Conservation (phyloP, 257 asterid species). For the Fraxinus anomala region DNA sequence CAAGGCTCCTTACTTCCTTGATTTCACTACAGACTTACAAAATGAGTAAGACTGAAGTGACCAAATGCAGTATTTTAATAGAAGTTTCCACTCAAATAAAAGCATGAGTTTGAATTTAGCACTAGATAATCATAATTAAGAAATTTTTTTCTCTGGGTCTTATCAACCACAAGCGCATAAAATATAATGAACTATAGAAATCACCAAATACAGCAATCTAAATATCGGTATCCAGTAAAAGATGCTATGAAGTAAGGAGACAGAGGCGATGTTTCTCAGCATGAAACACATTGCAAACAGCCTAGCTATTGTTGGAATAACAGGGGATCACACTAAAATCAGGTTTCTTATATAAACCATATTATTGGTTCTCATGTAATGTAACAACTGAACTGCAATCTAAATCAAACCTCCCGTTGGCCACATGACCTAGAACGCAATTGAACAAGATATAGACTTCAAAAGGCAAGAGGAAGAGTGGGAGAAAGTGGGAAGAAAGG, state of each 20-base stretch:
- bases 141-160: not conserved
- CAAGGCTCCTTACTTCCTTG: conserved; percentile 73
- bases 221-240: conserved; percentile 15
- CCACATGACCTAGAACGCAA: not conserved
- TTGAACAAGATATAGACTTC: too few relatives aligned
- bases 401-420: not conserved
- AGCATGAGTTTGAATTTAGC: conserved; percentile 2
- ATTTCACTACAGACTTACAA: conserved; percentile 67
- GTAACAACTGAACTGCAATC: conserved; percentile 10
- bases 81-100: conserved; percentile 23
- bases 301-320: conserved; percentile 15
- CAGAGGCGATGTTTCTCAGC: conserved; percentile 7
- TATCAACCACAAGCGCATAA: conserved; percentile 11
- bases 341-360: conserved; percentile 16
- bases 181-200: conserved; percentile 7
- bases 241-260: not conserved
- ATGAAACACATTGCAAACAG: not conserved
- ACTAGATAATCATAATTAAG: conserved; percentile 8
- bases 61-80: not conserved
- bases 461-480: too few relatives aligned
- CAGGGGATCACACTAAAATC: conserved; percentile 3
- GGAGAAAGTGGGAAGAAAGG: too few relatives aligned
- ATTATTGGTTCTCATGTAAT: conserved; percentile 12
- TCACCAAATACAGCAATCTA: conserved; percentile 7
- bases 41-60: conserved; percentile 25